Evolutionary conservation across 208 protist genomes (phyloP).

Genomic region (Leishmania guyanensis): DNA sequence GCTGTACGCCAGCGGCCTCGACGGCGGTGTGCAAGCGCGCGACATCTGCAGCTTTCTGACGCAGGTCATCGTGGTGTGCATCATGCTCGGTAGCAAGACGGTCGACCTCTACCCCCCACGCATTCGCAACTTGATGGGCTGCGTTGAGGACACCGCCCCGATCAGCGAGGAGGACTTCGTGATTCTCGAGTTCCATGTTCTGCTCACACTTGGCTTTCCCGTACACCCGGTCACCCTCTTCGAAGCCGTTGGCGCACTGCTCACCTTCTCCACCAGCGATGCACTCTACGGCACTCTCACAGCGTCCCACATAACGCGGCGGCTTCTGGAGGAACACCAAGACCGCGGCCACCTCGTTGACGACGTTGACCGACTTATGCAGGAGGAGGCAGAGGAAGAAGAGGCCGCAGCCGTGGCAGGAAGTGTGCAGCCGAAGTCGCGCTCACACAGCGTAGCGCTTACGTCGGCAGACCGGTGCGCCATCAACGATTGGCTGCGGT

Average conservation of each 20-base stretch:
- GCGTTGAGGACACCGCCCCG: constrained; percentile 39
- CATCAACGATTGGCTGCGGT: constrained; percentile 36
- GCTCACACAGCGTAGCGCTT: neutral
- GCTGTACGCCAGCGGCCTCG: neutral
- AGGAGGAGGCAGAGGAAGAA: constrained; percentile 18
- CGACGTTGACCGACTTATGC: constrained; percentile 23
- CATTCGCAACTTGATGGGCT: constrained; percentile 59
- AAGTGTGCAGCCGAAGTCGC: neutral
- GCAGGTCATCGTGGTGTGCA: constrained; percentile 73
- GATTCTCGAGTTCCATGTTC: constrained; percentile 52
- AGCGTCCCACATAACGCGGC: constrained; percentile 22
- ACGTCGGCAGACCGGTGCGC: constrained; percentile 6
- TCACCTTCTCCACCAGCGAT: constrained; percentile 49
- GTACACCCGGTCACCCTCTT: constrained; percentile 48
- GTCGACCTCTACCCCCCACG: constrained; percentile 67
- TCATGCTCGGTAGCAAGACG: constrained; percentile 82
- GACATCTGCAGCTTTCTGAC: constrained; percentile 64
- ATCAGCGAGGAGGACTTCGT: constrained; percentile 55
- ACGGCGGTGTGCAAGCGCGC: constrained; percentile 25
- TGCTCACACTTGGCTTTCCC: constrained; percentile 38
- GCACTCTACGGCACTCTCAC: constrained; percentile 31
- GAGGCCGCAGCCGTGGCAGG: constrained; percentile 17
- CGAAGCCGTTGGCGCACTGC: constrained; percentile 52
- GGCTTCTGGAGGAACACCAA: constrained; percentile 31
- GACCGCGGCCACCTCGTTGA: constrained; percentile 28